Conservation (phyloP, 345 rosid species). For the Euphorbia tirucalli region DNA sequence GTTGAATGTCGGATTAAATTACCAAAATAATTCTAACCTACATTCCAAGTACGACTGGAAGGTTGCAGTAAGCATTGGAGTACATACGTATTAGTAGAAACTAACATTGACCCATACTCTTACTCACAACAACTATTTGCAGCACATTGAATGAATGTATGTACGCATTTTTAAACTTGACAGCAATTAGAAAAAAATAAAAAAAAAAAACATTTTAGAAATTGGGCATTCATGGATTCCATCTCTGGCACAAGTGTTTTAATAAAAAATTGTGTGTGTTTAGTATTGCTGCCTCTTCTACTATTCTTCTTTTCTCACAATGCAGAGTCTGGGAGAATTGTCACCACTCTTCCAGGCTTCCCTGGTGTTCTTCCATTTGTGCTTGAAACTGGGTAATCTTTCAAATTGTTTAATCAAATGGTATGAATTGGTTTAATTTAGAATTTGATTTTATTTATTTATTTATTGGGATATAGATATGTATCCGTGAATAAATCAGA, state of each 20-base stretch:
- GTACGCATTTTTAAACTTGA: too few relatives aligned
- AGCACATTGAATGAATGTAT: too few relatives aligned
- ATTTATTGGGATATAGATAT: slow-evolving; percentile 13
- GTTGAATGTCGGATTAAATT: too few relatives aligned
- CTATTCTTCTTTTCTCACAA: neutral
- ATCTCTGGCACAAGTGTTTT: neutral
- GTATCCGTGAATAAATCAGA: slow-evolving; percentile 21
- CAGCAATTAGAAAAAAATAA: too few relatives aligned
- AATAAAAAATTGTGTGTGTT: too few relatives aligned
- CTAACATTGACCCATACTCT: too few relatives aligned
- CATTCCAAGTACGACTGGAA: too few relatives aligned
- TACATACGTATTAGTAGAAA: too few relatives aligned
- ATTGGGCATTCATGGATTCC: neutral
- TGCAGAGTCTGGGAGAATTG: slow-evolving; percentile 5
- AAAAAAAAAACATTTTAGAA: too few relatives aligned
- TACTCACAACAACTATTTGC: too few relatives aligned
- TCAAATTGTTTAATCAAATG: neutral
- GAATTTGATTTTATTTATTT: neutral
- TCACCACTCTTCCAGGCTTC: slow-evolving; percentile 13
- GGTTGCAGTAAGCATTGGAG: too few relatives aligned
- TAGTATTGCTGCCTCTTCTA: neutral
- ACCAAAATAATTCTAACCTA: too few relatives aligned
- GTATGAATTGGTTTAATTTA: neutral
- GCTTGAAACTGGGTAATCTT: slow-evolving; percentile 27
- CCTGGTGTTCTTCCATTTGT: slow-evolving; percentile 1